Percentiles rank a stretch among this genome's conserved stretches.
These are phyloP conservation scores for Monilinia fructicola DNA, from an alignment of 2,329 filamentous ascomycete genomes.

Conservation along the genomic window DNA sequence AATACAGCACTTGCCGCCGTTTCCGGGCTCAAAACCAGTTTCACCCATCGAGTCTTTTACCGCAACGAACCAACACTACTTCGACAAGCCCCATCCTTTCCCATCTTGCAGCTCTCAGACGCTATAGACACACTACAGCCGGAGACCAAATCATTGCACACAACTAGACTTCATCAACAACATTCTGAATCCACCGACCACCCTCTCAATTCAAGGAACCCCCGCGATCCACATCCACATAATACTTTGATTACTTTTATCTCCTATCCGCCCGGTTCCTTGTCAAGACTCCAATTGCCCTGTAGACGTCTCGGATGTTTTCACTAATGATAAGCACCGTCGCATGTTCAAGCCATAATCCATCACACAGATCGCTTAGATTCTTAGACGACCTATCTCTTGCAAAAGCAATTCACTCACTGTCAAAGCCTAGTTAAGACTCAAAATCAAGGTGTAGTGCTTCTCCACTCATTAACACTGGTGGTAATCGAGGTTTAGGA, in stretches of 20 bases:
- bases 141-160: slow-evolving; percentile 8
- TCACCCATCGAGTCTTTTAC: neutral
- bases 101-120: neutral
- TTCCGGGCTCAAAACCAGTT: neutral
- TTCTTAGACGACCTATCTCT: neutral
- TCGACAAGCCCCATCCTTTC: neutral
- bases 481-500: neutral
- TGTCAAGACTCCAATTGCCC: neutral
- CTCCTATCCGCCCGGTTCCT: slow-evolving; percentile 7
- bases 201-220: slow-evolving; percentile 6
- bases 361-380: neutral
- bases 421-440: neutral
- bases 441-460: neutral
- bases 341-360: neutral
- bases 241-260: neutral
- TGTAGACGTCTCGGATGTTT: neutral
- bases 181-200: slow-evolving; percentile 5
- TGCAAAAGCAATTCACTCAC: slow-evolving; percentile 4
- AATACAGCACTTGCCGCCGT: neutral
- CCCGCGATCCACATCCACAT: slow-evolving; percentile 7
- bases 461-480: slow-evolving; percentile 3
- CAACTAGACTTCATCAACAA: slow-evolving; percentile 1
- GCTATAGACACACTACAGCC: slow-evolving; percentile 7
- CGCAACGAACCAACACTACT: neutral
- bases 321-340: neutral